Base-by-base conservation (phyloP, 2,329 filamentous ascomycete species). In the Cryphonectria radicalis region DNA sequence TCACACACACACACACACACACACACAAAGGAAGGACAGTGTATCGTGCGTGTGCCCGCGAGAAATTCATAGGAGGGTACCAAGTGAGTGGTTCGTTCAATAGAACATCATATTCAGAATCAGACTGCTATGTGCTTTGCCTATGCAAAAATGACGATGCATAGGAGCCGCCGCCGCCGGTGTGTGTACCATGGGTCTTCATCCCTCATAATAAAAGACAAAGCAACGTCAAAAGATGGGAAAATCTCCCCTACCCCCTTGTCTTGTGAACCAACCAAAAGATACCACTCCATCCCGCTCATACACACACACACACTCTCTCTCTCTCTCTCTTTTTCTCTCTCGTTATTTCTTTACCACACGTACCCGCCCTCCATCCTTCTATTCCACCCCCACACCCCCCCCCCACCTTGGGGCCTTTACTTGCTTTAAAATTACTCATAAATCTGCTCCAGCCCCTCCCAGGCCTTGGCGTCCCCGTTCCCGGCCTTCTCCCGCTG, bases 391-490 rank as follows among this genome's bases (percentile, higher is more conserved):
- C 57, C 63, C 66, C 63, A 55, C 7, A 43, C n/a, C 11, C 37
- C 60, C 63, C n/a, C n/a, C n/a, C n/a, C n/a, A n/a, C n/a, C n/a
- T n/a, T n/a, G n/a, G n/a, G n/a, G n/a, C n/a, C n/a, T n/a, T n/a
- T n/a, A n/a, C 50, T 71, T 63, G 4, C 62, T 40, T 40, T 32
- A 32, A 11, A 40, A 40, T 40, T 60, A 59, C 14, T 32, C 55
- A 78, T 91, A 97, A 71, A 97, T 91, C 76, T 92, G 91, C 82
- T 97, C 93, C 79, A 94, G 77, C 35, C 89, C 87, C 73, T 89
- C 88, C 94, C 95, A 93, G 68, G 84, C 85, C 77, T 84, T 78
- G 42, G 77, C 70, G 73, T 88, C 85, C 67, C 92, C 89, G 69
- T 86, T 81, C 28, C 90, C 91, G 57, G 91, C 91, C 80, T 84